A percentile compares a stretch with the other conserved stretches of the same genome.
Conservation (phyloP, 2,329 filamentous ascomycete species). For the Akanthomyces lecanii region DNA sequence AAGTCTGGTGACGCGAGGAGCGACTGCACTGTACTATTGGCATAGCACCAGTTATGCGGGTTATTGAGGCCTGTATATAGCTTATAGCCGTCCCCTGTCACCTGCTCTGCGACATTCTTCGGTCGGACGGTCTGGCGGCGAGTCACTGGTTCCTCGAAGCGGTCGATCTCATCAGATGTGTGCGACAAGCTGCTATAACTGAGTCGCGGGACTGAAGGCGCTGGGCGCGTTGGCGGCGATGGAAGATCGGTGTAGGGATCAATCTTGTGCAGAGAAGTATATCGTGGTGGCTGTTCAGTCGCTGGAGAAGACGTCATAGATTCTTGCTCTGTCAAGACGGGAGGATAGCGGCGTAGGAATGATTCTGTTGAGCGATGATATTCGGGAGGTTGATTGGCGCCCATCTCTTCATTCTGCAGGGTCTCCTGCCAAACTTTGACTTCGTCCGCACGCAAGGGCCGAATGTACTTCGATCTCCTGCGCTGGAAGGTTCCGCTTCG, state of each 20-base stretch:
- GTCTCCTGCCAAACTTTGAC: slow-evolving; percentile 75
- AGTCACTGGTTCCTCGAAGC: slow-evolving; percentile 38
- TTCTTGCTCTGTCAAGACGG: slow-evolving; percentile 58
- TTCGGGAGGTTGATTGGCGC: slow-evolving; percentile 43
- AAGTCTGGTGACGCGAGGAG: slow-evolving; percentile 70
- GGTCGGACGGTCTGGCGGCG: slow-evolving; percentile 35
- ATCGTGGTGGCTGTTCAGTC: slow-evolving; percentile 23
- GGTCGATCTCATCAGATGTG: slow-evolving; percentile 32
- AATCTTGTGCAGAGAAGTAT: slow-evolving; percentile 29
- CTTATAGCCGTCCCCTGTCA: slow-evolving; percentile 35
- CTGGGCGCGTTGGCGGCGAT: slow-evolving; percentile 60
- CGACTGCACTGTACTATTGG: slow-evolving; percentile 85
- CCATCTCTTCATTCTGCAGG: slow-evolving; percentile 60
- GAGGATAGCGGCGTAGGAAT: slow-evolving; percentile 77
- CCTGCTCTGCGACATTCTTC: slow-evolving; percentile 41
- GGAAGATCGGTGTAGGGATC: slow-evolving; percentile 46
- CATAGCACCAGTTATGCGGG: slow-evolving; percentile 80
- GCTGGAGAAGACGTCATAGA: slow-evolving; percentile 50
- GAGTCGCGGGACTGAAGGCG: slow-evolving; percentile 61
- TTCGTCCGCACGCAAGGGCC: slow-evolving; percentile 75
- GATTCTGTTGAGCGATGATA: slow-evolving; percentile 74
- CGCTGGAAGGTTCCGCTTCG: slow-evolving; percentile 30
- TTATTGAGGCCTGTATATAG: slow-evolving; percentile 66
- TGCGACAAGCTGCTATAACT: slow-evolving; percentile 74
- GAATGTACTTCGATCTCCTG: slow-evolving; percentile 45